Evolutionary conservation across 1,284 basidiomycete genomes (phyloP).

Genomic region (Psilocybe mexicana): DNA sequence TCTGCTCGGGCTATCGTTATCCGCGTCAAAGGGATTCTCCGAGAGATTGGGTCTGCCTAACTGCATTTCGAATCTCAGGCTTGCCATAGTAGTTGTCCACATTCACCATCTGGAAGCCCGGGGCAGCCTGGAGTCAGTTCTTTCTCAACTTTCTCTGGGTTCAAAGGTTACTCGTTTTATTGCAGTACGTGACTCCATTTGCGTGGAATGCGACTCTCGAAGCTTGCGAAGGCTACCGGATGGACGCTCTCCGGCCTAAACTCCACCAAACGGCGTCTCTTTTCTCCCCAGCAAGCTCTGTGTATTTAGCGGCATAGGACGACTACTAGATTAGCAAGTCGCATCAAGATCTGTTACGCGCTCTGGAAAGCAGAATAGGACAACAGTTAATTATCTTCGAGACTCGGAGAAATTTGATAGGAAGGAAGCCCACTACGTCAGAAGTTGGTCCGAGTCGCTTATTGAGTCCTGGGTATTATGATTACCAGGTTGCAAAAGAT

Average conservation of each 20-base stretch:
- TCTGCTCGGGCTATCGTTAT: slow-evolving; percentile 25
- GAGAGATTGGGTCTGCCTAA: slow-evolving; percentile 22
- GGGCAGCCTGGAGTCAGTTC: slow-evolving; percentile 32
- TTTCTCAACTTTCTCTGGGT: not conserved
- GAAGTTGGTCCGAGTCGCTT: slow-evolving; percentile 31
- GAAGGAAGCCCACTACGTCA: slow-evolving; percentile 30
- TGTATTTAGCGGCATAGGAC: slow-evolving; percentile 28
- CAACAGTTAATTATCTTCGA: slow-evolving; percentile 29
- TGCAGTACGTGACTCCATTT: slow-evolving; percentile 35
- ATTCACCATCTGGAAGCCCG: slow-evolving; percentile 34
- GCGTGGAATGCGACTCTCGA: slow-evolving; percentile 33
- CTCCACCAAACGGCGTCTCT: slow-evolving; percentile 26
- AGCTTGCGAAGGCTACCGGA: slow-evolving; percentile 12
- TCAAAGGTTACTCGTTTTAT: not conserved
- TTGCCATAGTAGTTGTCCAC: no score
- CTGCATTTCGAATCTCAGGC: no score
- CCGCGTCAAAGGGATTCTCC: slow-evolving; percentile 28
- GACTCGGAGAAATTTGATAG: slow-evolving; percentile 28
- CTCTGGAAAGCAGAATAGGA: slow-evolving; percentile 29
- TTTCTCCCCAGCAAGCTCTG: slow-evolving; percentile 29
- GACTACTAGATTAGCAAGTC: slow-evolving; percentile 26
- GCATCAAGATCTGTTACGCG: slow-evolving; percentile 21
- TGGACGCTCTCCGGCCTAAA: slow-evolving; percentile 24
- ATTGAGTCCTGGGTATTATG: slow-evolving; percentile 21
- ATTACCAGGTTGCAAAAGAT: not conserved